Conservation (phyloP, 306 rosid genomes). For the Elaeagnus macrophylla region DNA sequence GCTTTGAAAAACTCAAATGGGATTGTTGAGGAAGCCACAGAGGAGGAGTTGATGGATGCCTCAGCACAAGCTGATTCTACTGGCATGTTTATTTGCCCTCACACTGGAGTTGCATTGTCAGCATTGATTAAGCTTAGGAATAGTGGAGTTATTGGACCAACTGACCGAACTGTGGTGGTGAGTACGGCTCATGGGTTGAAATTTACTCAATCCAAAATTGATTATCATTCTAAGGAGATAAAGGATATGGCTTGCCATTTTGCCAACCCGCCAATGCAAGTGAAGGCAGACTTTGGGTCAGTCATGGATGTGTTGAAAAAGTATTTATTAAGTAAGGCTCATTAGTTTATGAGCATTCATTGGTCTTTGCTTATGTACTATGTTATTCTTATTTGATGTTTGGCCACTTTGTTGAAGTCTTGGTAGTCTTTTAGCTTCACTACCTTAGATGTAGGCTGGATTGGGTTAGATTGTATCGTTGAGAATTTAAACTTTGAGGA, state of each 20-base stretch:
- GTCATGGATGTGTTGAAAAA: conserved; percentile 87
- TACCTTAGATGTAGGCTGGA: conserved; percentile 6
- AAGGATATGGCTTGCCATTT: conserved; percentile 65
- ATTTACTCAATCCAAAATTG: conserved; percentile 72
- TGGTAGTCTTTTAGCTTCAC: neutral
- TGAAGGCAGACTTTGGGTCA: conserved; percentile 72
- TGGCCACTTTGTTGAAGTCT: conserved; percentile 7
- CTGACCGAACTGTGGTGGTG: conserved; percentile 73
- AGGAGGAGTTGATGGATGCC: conserved; percentile 85
- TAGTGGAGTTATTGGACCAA: conserved; percentile 51
- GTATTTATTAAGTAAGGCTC: conserved; percentile 66
- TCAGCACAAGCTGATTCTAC: conserved; percentile 76
- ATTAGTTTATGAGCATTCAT: conserved; percentile 22
- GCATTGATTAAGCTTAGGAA: conserved; percentile 70
- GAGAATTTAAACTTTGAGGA: conserved; percentile 3
- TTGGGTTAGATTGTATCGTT: conserved; percentile 5
- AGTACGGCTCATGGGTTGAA: conserved; percentile 91
- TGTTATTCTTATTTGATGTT: neutral
- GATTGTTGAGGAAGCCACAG: conserved; percentile 91
- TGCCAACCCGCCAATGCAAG: conserved; percentile 70
- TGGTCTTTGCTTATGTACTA: conserved; percentile 19
- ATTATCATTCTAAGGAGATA: conserved; percentile 65
- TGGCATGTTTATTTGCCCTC: conserved; percentile 87
- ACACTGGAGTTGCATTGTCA: conserved; percentile 80
- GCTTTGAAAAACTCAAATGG: conserved; percentile 63